Evolutionary conservation across 129 eudicot genomes (phyloP), one percentile per base, ranked within the genome.

Genomic region (Lactuca saligna): DNA sequence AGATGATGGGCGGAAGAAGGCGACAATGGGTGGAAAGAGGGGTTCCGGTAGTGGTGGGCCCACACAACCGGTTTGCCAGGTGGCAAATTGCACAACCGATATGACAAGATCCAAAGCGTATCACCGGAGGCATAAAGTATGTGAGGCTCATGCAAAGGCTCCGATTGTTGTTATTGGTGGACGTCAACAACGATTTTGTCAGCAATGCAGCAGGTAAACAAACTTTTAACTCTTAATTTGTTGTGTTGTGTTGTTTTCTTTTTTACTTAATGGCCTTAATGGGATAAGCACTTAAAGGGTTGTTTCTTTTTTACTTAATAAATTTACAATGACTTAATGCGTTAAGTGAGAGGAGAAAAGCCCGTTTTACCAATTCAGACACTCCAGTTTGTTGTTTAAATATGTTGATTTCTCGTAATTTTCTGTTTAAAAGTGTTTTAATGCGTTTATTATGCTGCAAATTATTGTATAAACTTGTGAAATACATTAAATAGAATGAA

Each of bases 201-300:
- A 91, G 80, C 97, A 91, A 87, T 91, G 97, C 81, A 91, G 97
- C 96, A 88, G 94, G 97, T 91, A 61, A 46, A 69, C 10, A 54
- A 72, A 60, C 54, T 11, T 1, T 9, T 35, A 48, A 55, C 35
- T 8, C 12, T 6, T 14, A 32, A 20, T 38, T 1, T 25, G 29
- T 25, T 25, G 29, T 25, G 29, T 25, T 0, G 38, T 35, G 38
- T 3, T 9, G 3, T 9, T 42, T 42, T 42, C 11, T 46, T 46
- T 46, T 46, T 46, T 6, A 46, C 5, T 11, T 46, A 12, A 46
- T 46, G n/a, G 51, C 10, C 5, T 11, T 46, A 12, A 46, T 46
- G n/a, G 51, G 15, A 12, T 46, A 46, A 11, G n/a, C 15, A 46
- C 15, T 46, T 42, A 42, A 42, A 39, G 7, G 44, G 44, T 2